Conservation (phyloP, 2,329 filamentous ascomycete species). For the Albifimbria verrucaria region DNA sequence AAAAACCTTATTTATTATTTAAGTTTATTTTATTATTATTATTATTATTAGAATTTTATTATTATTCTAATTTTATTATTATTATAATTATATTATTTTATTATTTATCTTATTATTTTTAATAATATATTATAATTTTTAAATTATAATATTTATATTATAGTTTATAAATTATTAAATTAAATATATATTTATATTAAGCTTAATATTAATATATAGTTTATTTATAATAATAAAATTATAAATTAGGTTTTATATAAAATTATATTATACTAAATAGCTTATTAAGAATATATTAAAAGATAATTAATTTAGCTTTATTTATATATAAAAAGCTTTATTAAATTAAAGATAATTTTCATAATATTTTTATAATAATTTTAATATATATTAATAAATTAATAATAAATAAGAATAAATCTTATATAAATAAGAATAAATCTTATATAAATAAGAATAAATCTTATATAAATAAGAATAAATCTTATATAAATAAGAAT, state of each 20-base stretch:
- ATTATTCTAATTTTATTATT: background rate
- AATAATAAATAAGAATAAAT: background rate
- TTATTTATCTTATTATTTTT: background rate
- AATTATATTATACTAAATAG: background rate
- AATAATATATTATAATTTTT: background rate
- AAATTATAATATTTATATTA: background rate
- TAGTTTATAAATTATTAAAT: background rate
- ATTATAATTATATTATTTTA: background rate
- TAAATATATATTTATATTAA: background rate
- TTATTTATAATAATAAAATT: background rate
- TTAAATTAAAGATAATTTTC: conserved; percentile 1
- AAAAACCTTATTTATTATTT: no score
- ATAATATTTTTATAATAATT: conserved; percentile 1
- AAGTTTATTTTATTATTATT: background rate
- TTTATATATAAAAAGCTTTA: no score
- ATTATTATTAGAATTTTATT: background rate
- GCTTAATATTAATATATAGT: background rate
- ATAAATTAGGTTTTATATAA: background rate
- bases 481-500: background rate
- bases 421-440: background rate
- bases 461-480: conserved; percentile 3
- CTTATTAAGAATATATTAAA: background rate
- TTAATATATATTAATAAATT: conserved; percentile 1
- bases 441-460: conserved; percentile 1
- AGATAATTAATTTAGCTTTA: background rate